A percentile compares a stretch with the other conserved stretches of the same genome.
These are phyloP conservation scores for Powellomyces hirtus DNA, from an alignment of 192 early-diverging fungal genomes.

Conservation along the genomic window DNA sequence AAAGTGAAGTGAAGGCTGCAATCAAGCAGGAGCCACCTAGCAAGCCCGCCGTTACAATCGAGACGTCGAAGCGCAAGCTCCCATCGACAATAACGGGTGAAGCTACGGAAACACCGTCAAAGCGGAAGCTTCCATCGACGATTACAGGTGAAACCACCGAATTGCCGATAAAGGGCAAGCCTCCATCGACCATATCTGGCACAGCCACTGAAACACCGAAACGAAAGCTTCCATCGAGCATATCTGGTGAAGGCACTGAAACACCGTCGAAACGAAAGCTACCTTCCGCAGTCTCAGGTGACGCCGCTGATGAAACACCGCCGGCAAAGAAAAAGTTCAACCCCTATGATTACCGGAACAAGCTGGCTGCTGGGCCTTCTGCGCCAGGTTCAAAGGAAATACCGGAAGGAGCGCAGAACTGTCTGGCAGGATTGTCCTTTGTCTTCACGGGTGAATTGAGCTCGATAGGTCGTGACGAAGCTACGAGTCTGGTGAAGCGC, in stretches of 20 bases:
- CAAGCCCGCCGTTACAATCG: neutral
- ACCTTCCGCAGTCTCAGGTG: neutral
- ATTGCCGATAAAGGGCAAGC: neutral
- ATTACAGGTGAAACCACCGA: neutral
- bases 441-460: slow-evolving; percentile 91
- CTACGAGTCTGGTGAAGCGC: slow-evolving; percentile 79
- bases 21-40: neutral
- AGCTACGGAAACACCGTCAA: neutral
- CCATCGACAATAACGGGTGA: neutral
- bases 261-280: slow-evolving; percentile 4
- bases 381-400: slow-evolving; percentile 66
- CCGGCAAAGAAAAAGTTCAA: slow-evolving; percentile 27
- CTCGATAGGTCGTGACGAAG: slow-evolving; percentile 71
- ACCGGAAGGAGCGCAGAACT: slow-evolving; percentile 71
- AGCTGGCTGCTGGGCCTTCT: slow-evolving; percentile 40
- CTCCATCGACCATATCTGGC: no score
- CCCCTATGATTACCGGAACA: neutral
- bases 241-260: neutral
- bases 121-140: neutral
- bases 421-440: slow-evolving; percentile 75
- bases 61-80: neutral
- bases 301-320: neutral
- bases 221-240: neutral
- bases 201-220: neutral
- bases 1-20: neutral